Conservation (phyloP, 208 protist genomes). For the Herpetomonas tarakana region DNA sequence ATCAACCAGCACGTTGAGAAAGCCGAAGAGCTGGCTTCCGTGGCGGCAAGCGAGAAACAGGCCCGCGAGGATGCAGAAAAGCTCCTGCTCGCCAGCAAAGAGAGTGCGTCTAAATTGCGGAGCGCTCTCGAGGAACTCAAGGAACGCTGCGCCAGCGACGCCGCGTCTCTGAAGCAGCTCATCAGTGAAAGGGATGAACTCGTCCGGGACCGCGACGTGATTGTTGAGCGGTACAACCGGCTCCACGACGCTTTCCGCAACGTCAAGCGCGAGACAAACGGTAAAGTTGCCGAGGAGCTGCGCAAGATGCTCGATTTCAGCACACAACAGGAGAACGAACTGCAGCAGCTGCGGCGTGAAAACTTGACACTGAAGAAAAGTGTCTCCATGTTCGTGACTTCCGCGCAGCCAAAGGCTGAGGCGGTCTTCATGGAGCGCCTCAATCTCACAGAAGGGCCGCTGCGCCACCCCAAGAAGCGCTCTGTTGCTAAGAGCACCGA, state of each 20-base stretch:
- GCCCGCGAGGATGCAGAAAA: constrained; percentile 29
- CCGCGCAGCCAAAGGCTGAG: constrained; percentile 44
- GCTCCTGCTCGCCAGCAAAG: constrained; percentile 17
- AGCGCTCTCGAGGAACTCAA: constrained; percentile 63
- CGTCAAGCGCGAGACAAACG: constrained; percentile 38
- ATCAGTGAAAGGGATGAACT: constrained; percentile 50
- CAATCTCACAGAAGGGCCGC: constrained; percentile 72
- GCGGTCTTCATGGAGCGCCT: constrained; percentile 66
- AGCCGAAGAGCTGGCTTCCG: constrained; percentile 34
- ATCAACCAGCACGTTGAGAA: constrained; percentile 57
- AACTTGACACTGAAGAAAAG: constrained; percentile 75
- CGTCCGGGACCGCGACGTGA: constrained; percentile 56
- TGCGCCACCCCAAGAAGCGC: constrained; percentile 79
- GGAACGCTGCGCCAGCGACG: constrained; percentile 49
- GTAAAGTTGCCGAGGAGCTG: constrained; percentile 48
- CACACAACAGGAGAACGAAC: constrained; percentile 59
- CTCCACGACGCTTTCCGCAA: constrained; percentile 66
- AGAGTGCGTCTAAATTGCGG: constrained; percentile 31
- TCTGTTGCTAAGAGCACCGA: constrained; percentile 4
- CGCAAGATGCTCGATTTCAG: constrained; percentile 57
- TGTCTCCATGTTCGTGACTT: constrained; percentile 63
- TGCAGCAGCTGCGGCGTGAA: constrained; percentile 68
- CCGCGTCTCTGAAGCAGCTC: constrained; percentile 49
- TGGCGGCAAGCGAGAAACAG: constrained; percentile 20
- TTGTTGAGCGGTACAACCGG: constrained; percentile 84